These are phyloP conservation scores for Brassica cretica DNA, from an alignment of 345 rosid species.

Conservation along the genomic window DNA sequence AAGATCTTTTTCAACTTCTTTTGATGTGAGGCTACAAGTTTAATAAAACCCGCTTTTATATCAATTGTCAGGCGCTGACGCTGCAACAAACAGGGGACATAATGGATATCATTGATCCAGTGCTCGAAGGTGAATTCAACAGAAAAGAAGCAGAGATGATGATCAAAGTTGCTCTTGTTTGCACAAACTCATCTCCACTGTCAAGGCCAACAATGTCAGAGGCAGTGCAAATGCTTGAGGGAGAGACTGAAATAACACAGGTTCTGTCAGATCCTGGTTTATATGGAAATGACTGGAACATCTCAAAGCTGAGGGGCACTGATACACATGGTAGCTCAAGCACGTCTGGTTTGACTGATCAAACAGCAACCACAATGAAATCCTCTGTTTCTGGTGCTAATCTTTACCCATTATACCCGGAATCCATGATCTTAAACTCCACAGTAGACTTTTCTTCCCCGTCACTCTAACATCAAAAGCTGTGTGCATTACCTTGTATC, in stretches of 20 bases:
- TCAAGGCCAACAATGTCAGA: constrained; percentile 49
- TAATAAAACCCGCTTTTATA: not conserved
- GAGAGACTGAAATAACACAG: constrained; percentile 22
- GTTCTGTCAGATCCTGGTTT: constrained; percentile 7
- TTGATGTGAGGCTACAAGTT: too few species aligned
- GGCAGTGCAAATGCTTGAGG: constrained; percentile 43
- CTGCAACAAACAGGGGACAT: constrained; percentile 34
- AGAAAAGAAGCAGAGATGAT: constrained; percentile 39
- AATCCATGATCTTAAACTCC: not conserved
- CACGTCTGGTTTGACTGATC: constrained; percentile 17
- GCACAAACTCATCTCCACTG: constrained; percentile 38
- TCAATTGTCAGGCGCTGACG: constrained; percentile 24
- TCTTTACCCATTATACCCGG: constrained; percentile 24
- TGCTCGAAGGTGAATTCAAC: constrained; percentile 28
- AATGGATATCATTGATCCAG: constrained; percentile 40
- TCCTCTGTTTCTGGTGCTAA: constrained; percentile 16
- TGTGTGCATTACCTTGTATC: not conserved
- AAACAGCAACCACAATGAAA: not conserved
- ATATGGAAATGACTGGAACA: constrained; percentile 30
- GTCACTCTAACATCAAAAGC: not conserved
- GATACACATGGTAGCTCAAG: constrained; percentile 20
- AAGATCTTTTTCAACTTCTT: too few species aligned
- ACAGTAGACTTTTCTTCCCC: not conserved
- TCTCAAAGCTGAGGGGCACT: constrained; percentile 27
- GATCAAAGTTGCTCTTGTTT: constrained; percentile 43